Conservation (phyloP, 768 basidiomycete genomes). For the Peribolospora kevripleyi region DNA sequence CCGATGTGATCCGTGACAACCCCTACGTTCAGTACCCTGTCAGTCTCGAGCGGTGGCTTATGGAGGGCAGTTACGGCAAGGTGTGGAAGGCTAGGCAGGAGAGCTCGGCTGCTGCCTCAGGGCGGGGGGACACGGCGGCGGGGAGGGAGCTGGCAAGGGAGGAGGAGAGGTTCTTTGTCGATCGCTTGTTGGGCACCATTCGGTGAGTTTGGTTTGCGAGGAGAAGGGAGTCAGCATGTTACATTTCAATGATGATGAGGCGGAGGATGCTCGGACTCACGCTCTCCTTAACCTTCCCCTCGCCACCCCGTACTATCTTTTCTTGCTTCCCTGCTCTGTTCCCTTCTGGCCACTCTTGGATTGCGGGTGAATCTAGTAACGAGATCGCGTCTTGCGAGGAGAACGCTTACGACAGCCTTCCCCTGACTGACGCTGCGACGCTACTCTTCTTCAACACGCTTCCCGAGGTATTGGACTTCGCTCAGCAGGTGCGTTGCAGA, state of each 20-base stretch:
- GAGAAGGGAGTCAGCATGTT: not conserved
- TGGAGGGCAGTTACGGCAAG: slow-evolving; percentile 96
- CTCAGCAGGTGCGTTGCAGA: slow-evolving; percentile 35
- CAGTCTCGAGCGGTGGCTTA: slow-evolving; percentile 84
- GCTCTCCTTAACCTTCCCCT: no score
- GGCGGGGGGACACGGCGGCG: slow-evolving; percentile 14
- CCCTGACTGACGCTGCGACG: slow-evolving; percentile 66
- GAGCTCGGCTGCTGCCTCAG: no score
- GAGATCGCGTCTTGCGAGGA: slow-evolving; percentile 97
- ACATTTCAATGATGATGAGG: no score
- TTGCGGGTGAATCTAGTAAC: slow-evolving; percentile 29
- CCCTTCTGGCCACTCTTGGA: not conserved
- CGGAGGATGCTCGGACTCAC: no score
- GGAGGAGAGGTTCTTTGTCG: slow-evolving; percentile 84
- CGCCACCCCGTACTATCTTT: no score
- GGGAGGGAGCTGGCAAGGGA: slow-evolving; percentile 75
- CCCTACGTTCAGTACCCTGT: slow-evolving; percentile 61
- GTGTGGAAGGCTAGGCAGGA: slow-evolving; percentile 46
- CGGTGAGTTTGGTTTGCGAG: slow-evolving; percentile 29
- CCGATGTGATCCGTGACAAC: slow-evolving; percentile 24
- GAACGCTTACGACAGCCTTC: slow-evolving; percentile 71
- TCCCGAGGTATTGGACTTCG: slow-evolving; percentile 59
- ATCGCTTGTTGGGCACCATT: slow-evolving; percentile 81
- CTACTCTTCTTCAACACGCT: slow-evolving; percentile 72
- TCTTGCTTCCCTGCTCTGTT: not conserved